Evolutionary conservation across 148 eudicot species (phyloP).

Genomic region (Camellia sinensis): DNA sequence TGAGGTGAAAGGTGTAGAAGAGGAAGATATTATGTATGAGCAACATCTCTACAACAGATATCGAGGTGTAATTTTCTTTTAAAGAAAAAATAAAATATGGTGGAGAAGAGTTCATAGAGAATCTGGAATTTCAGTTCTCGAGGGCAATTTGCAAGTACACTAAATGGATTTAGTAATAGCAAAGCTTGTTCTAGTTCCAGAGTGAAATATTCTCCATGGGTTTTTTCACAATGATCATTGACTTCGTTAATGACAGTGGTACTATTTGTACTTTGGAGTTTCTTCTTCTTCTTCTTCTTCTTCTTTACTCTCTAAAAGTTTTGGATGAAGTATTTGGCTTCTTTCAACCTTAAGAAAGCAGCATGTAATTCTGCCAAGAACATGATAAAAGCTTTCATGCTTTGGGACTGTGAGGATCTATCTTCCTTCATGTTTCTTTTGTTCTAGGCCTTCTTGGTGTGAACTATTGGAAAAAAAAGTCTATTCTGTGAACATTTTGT

Average conservation of each 20-base stretch:
- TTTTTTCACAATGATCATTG: neutral
- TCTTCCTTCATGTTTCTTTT: neutral
- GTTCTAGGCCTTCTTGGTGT: neutral
- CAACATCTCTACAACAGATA: no score
- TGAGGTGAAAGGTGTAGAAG: no score
- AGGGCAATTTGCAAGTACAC: neutral
- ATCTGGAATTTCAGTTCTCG: no score
- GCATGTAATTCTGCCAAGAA: neutral
- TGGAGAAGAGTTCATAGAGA: no score
- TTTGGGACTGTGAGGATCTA: neutral
- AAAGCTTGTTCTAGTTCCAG: neutral
- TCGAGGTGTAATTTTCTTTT: no score
- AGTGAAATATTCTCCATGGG: neutral
- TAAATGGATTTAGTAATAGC: neutral
- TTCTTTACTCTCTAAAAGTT: neutral
- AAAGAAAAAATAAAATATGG: no score
- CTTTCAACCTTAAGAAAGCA: neutral
- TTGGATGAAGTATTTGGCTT: neutral
- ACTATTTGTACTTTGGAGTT: neutral
- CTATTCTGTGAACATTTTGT: no score
- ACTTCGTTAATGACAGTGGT: neutral
- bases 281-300: neutral
- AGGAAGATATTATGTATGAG: no score
- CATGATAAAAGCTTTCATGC: neutral
- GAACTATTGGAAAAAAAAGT: neutral